Percentiles rank a stretch among this genome's conserved stretches.
Evolutionary conservation across 768 basidiomycete species (phyloP).

Genomic region (Postia placenta): DNA sequence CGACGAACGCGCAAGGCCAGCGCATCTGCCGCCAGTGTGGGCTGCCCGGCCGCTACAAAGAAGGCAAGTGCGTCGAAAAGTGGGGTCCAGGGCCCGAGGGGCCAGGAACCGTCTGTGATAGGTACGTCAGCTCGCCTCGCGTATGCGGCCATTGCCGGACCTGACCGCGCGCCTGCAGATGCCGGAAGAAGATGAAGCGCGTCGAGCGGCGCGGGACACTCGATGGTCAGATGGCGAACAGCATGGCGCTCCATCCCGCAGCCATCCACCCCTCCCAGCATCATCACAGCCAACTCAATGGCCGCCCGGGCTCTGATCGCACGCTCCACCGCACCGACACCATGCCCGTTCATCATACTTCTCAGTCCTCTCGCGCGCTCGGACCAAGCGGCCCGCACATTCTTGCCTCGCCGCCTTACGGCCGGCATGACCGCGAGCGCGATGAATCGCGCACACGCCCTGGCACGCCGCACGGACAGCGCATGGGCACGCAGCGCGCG

Average conservation of each 20-base stretch:
- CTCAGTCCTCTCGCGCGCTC: constrained; percentile 4
- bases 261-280: constrained; percentile 21
- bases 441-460: constrained; percentile 10
- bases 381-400: constrained; percentile 10
- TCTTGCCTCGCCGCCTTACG: constrained; percentile 6
- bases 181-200: constrained; percentile 84
- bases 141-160: background rate
- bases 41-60: constrained; percentile 69
- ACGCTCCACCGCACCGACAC: constrained; percentile 21
- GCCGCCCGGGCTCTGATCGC: constrained; percentile 11
- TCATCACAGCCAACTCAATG: constrained; percentile 11
- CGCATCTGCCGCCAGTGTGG: constrained; percentile 76
- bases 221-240: constrained; percentile 27
- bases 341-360: constrained; percentile 18
- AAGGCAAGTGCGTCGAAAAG: constrained; percentile 82
- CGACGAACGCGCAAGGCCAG: constrained; percentile 47
- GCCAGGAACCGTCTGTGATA: constrained; percentile 79
- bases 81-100: constrained; percentile 85
- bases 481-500: constrained; percentile 2
- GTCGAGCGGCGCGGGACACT: constrained; percentile 69
- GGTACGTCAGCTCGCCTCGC: constrained; percentile 33
- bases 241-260: constrained; percentile 9
- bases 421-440: constrained; percentile 12
- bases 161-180: constrained; percentile 32
- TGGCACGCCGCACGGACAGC: constrained; percentile 9